Base-by-base conservation (phyloP, 1,284 basidiomycete genomes). In the Xerocomus minutiporus region DNA sequence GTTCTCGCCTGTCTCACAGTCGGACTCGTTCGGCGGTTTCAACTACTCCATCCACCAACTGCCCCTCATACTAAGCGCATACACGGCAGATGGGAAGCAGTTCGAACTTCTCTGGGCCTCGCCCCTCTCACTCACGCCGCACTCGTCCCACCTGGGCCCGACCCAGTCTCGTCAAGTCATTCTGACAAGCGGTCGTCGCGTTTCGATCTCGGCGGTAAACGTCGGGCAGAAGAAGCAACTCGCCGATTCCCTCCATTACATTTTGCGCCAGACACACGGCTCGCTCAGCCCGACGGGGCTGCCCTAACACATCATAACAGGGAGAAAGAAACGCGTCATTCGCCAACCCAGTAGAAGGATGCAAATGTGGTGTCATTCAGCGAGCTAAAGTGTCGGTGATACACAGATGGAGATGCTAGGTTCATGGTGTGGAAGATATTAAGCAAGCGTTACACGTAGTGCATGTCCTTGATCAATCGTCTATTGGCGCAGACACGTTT, bases 11-110 rank as follows among this genome's bases (percentile, higher is more conserved):
- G 50, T 43, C 53, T 68, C 50, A 29, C 53, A 34, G 46, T 43
- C n/a, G 54, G 31, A 29, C 36, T 17, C 36, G 36, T 38, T 38
- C 36, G n/a, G 13, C 35, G 35, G 12, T 34, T 15, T 13, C 15
- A n/a, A 35, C 7, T 7, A n/a, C 15, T 35, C 13, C 34, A n/a
- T 20, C 20, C 20, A 20, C 31, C 31, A 31, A 31, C 8, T 26
- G 1, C 20, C 23, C 13, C n/a, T 3, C 34, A 17, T 20, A 20
- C 20, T 15, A 4, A 34, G 31, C 46, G 34, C 17, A 57, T 71
- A 47, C 47, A 56, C 36, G 68, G 70, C 12, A 65, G 67, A 54
- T 70, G 71, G 71, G 50, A 62, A 42, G 57, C 55, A 36, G 59
- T 69, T 12, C 61, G 65, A 15, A 51, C 61, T 11, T 66, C 71